phyloP scores from a whole-genome alignment of 371 early-diverging fungal species.

The Saksenaea vasiformis region DNA sequence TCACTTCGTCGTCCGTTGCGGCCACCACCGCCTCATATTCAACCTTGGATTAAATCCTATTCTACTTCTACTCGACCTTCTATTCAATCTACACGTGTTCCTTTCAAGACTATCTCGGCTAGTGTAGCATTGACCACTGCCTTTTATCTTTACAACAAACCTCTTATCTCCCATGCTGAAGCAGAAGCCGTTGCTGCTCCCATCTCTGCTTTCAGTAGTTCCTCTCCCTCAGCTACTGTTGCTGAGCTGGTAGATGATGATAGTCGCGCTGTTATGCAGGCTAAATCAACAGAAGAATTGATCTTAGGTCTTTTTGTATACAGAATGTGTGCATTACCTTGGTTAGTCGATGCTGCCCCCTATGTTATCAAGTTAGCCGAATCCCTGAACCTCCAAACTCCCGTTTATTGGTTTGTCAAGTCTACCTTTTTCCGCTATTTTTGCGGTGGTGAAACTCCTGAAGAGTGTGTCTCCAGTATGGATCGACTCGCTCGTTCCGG shows the following conservation, averaged over 20 bases:
- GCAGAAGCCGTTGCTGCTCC: conserved; percentile 16
- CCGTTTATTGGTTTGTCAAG: conserved; percentile 73
- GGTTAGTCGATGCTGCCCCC: conserved; percentile 44
- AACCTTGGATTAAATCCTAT: background rate
- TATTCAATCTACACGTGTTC: conserved; percentile 3
- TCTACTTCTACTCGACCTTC: conserved; percentile 8
- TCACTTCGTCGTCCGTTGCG: conserved; percentile 9
- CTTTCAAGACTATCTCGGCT: conserved; percentile 20
- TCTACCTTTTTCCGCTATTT: conserved; percentile 90
- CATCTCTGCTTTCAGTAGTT: conserved; percentile 33
- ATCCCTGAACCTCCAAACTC: conserved; percentile 53
- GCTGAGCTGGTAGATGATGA: conserved; percentile 38
- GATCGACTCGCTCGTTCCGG: conserved; percentile 56
- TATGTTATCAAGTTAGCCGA: conserved; percentile 59
- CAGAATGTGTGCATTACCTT: conserved; percentile 38
- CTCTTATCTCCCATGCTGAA: conserved; percentile 13
- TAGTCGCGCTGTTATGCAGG: conserved; percentile 51
- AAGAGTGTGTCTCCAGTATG: conserved; percentile 82
- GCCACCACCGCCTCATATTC: background rate
- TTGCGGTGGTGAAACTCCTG: conserved; percentile 84
- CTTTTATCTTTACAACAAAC: conserved; percentile 12
- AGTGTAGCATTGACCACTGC: conserved; percentile 22
- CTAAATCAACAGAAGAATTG: conserved; percentile 47
- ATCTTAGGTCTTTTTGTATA: conserved; percentile 37
- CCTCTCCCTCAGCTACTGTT: conserved; percentile 24